These are phyloP conservation scores for Ogataea philodendri DNA, from an alignment of 805 yeast genomes.

Conservation along the genomic window DNA sequence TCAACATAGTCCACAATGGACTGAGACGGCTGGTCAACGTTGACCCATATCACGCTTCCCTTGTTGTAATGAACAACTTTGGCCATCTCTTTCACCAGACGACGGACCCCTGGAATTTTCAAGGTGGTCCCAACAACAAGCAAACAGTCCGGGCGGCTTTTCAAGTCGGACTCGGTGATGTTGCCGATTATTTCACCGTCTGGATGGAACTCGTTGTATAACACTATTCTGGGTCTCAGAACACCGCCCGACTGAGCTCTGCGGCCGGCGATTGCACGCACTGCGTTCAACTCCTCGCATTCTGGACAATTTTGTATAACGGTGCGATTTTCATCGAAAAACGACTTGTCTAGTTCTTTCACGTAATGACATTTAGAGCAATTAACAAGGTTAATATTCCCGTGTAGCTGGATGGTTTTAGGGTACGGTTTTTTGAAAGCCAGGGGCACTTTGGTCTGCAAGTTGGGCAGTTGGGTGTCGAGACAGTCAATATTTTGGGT, in stretches of 20 bases:
- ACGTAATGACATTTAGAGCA: constrained; percentile 75
- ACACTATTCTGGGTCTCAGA: constrained; percentile 62
- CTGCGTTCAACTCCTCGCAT: constrained; percentile 56
- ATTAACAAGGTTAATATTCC: constrained; percentile 67
- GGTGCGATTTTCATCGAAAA: constrained; percentile 38
- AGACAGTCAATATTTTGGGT: constrained; percentile 88
- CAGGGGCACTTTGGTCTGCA: constrained; percentile 52
- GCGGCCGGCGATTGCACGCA: constrained; percentile 60
- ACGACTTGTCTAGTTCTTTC: constrained; percentile 49
- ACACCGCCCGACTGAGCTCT: constrained; percentile 61
- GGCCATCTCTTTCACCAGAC: constrained; percentile 60
- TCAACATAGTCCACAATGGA: constrained; percentile 49
- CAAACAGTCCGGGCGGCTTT: constrained; percentile 68
- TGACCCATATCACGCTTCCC: constrained; percentile 63
- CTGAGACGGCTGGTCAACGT: constrained; percentile 53
- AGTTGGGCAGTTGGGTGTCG: constrained; percentile 54
- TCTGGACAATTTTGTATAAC: constrained; percentile 55
- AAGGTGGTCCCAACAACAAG: constrained; percentile 83
- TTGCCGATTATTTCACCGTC: constrained; percentile 86
- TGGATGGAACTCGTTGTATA: constrained; percentile 77
- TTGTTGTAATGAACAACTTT: constrained; percentile 52
- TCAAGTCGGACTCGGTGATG: constrained; percentile 64
- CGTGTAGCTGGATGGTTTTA: constrained; percentile 78
- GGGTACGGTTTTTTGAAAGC: constrained; percentile 38
- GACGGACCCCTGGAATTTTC: constrained; percentile 71